Evolutionary conservation across 805 yeast species (phyloP), one percentile per base, ranked within the genome.

Genomic region (Candida tallmaniae): DNA sequence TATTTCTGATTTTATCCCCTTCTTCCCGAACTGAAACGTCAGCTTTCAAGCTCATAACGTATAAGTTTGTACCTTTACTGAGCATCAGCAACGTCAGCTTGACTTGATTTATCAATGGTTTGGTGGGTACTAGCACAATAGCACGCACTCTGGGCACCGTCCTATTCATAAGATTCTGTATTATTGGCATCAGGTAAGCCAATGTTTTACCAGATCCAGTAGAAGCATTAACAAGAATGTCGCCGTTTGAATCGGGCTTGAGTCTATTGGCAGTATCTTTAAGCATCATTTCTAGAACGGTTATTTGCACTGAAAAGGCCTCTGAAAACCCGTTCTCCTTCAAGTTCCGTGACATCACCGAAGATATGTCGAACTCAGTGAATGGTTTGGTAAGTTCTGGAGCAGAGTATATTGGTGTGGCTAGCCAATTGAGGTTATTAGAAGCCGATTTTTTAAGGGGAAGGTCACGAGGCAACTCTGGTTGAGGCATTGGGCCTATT

Each of bases 161-260:
- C 38, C 96, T 70, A 6, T 61, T 57, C 11, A 68, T 61, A 34
- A 90, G 64, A 2, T 77, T 62, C 41, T 89, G 88, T 2, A 93
- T 68, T 6, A 93, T 72, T 1, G 98, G 97, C 2, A 90, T 70
- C 32, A 78, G 70, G 51, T 90, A 90, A 2, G 96, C 94, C 35
- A 93, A 64, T 0, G 98, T 90, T 54, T 90, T 90, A 50, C 98
- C 98, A 0, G 95, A 83, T 27, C 98, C 98, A 0, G 98, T 90
- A 8, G 94, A 76, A 2, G 98, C 95, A 58, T 90, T 89, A 5
- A 90, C 95, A 29, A 90, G 64, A 13, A 88, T 57, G 58, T 93
- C 95, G 16, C 90, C 90, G 37, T 67, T 65, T 27, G 74, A 65
- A 35, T 69, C 76, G 1, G 85, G 81, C 13, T 58, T 57, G 14